Evolutionary conservation across 108 stramenopile species (phyloP).

Genomic region (Nitzschia putrida): DNA sequence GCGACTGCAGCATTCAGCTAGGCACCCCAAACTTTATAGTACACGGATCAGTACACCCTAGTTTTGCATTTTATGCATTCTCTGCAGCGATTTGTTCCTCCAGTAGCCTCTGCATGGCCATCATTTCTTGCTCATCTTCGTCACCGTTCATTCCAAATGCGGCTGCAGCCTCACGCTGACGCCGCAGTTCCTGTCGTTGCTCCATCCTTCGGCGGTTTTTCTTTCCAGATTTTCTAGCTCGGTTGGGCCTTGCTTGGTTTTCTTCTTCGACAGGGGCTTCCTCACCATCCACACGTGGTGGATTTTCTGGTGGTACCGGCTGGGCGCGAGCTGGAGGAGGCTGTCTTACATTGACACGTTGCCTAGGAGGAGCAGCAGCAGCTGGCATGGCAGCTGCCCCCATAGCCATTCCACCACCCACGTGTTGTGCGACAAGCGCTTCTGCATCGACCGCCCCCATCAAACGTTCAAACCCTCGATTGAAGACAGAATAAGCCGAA

Average conservation of each 20-base stretch:
- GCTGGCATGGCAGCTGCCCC: conserved; percentile 18
- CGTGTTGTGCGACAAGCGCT: conserved; percentile 70
- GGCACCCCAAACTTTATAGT: no score
- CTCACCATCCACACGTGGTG: conserved; percentile 16
- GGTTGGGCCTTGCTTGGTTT: conserved; percentile 1
- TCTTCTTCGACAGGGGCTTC: conserved; percentile 35
- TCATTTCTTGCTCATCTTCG: conserved; percentile 29
- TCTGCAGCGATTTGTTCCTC: conserved; percentile 49
- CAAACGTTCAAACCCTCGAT: conserved; percentile 73
- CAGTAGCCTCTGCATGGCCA: conserved; percentile 51
- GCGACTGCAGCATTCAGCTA: no score
- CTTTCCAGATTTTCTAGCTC: conserved; percentile 65
- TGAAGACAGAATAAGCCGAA: conserved; percentile 81
- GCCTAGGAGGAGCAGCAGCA: not conserved
- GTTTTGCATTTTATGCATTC: conserved; percentile 8
- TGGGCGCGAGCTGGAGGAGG: no score
- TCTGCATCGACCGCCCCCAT: conserved; percentile 79
- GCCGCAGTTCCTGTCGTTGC: conserved; percentile 64
- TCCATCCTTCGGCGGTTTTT: conserved; percentile 67
- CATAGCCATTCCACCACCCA: conserved; percentile 49
- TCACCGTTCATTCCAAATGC: conserved; percentile 66
- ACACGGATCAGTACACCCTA: no score
- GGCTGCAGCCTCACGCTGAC: conserved; percentile 73
- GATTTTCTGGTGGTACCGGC: conserved; percentile 7
- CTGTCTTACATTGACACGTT: not conserved